These are phyloP conservation scores for Rutstroemia sp. DNA, from an alignment of 2,329 filamentous ascomycete species.

Conservation along the genomic window DNA sequence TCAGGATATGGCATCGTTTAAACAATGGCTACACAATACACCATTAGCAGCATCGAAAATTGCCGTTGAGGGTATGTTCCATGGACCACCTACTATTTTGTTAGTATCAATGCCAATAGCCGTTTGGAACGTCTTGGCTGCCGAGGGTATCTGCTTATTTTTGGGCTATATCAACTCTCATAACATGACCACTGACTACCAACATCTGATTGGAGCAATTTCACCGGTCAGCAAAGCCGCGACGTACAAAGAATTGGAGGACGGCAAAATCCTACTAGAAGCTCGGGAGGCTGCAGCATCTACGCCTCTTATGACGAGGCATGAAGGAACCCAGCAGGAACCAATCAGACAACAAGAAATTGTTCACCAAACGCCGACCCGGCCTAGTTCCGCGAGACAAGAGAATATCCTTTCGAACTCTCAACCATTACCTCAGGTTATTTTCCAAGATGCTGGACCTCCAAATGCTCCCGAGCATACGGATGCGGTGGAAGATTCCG, in stretches of 20 bases:
- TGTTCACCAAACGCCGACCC: conserved; percentile 12
- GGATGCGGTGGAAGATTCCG: conserved; percentile 53
- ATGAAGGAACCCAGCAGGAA: conserved; percentile 30
- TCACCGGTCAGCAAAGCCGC: conserved; percentile 34
- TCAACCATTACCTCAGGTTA: conserved; percentile 19
- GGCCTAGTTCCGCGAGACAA: conserved; percentile 19
- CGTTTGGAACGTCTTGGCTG: conserved; percentile 57
- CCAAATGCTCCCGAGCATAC: conserved; percentile 31
- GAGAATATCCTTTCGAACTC: conserved; percentile 24
- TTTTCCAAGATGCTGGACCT: conserved; percentile 22
- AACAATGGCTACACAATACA: conserved; percentile 56
- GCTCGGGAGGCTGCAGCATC: conserved; percentile 30
- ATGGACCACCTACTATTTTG: conserved; percentile 58
- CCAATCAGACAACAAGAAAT: conserved; percentile 8
- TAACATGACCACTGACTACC: conserved; percentile 59
- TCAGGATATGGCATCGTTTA: conserved; percentile 58
- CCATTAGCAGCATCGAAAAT: conserved; percentile 51
- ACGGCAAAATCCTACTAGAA: conserved; percentile 48
- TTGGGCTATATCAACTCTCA: conserved; percentile 59
- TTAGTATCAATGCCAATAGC: conserved; percentile 58
- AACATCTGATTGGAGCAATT: conserved; percentile 44
- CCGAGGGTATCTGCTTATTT: conserved; percentile 60
- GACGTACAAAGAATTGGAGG: conserved; percentile 47
- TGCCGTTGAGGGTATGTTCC: conserved; percentile 59
- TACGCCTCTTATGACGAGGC: conserved; percentile 34